Evolutionary conservation across 2,329 filamentous ascomycete genomes (phyloP), one percentile per base, ranked within the genome.

Genomic region (Fusarium austroafricanum): DNA sequence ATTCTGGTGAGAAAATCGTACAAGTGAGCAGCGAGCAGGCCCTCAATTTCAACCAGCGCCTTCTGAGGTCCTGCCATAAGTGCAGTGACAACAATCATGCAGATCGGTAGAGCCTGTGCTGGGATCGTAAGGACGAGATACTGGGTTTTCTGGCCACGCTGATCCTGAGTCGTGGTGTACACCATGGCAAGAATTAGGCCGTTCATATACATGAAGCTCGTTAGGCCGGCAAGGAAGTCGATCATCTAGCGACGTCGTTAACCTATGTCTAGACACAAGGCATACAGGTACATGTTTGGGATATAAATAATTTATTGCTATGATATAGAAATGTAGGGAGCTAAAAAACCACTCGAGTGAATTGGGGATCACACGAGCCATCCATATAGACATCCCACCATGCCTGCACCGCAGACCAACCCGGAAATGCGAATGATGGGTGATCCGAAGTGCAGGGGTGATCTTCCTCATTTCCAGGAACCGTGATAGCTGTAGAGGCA

Each of bases 1-100:
- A 97, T 85, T 47, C 92, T 87, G 3, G 92, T 93, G 49, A 97
- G 79, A 75, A 98, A 99, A 77, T 98, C 92, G 79, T 93, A 97
- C 20, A 96, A 75, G 77, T 99, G 96, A 6, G 94, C 94, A 14
- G 94, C 92, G 42, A 97, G 68, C 12, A 99, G 84, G n/a, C 96
- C 96, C 33, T 88, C 92, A 6, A 88, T 78, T 75, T 96, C 89
- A 6, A 89, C 74, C 56, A 92, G 75, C 12, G 92, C 85, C 18
- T 80, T 80, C 5, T 90, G 90, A 10, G 61, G 61, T 7, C 80
- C 83, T 1, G 73, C 75, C 75, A 92, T 87, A 53, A 98, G 81
- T 21, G 97, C 84, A 12, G 90, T 91, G 73, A 93, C 81, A 17
- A 89, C 78, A 43, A 98, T 86, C 86, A 97, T 92, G 67, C 90